Conservation (phyloP, 805 yeast species). For the Maudiozyma barnettii region DNA sequence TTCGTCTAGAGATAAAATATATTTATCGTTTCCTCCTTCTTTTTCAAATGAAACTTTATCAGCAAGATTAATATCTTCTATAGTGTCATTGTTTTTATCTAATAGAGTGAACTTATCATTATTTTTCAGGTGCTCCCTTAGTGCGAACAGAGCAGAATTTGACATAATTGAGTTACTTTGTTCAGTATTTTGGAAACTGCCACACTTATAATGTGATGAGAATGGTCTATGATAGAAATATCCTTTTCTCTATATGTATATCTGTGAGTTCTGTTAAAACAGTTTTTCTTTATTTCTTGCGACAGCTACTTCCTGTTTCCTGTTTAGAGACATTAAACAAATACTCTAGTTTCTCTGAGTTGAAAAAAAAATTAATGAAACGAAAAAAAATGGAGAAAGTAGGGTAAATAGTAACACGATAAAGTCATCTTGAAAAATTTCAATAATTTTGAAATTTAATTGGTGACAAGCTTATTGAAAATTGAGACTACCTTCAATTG, state of each 20-base stretch:
- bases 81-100: slow-evolving; percentile 14
- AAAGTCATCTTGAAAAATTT: background rate
- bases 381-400: background rate
- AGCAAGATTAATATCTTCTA: slow-evolving; percentile 33
- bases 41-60: slow-evolving; percentile 18
- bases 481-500: too few species aligned
- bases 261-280: too few species aligned
- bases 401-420: background rate
- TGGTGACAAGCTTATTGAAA: too few species aligned
- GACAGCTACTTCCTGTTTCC: too few species aligned
- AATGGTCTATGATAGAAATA: too few species aligned
- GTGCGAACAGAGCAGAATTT: background rate
- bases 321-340: too few species aligned
- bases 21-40: slow-evolving; percentile 9
- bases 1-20: slow-evolving; percentile 32
- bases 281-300: too few species aligned
- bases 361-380: background rate
- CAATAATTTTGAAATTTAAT: background rate
- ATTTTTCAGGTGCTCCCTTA: slow-evolving; percentile 17
- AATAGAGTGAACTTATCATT: slow-evolving; percentile 12
- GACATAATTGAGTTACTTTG: slow-evolving; percentile 1
- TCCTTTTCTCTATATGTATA: too few species aligned
- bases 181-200: too few species aligned
- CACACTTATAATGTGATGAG: too few species aligned
- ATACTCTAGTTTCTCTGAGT: too few species aligned